phyloP scores from a whole-genome alignment of 2,329 filamentous ascomycete genomes.

The Xylaria sp. region DNA sequence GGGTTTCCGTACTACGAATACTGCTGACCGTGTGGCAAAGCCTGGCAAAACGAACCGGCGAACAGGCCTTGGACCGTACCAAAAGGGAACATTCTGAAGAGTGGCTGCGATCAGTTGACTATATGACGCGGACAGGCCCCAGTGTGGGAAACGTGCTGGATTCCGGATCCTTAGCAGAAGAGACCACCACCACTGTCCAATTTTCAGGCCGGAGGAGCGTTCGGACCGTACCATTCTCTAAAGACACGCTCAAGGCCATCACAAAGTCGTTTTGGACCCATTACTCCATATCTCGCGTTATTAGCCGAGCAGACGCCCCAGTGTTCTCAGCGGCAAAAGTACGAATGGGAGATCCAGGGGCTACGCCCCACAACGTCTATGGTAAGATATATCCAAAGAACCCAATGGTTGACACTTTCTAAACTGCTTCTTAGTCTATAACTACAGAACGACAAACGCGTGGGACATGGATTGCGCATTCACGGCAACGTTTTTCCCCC shows the following conservation, averaged over 20 bases:
- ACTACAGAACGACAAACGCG: slow-evolving; percentile 31
- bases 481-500: slow-evolving; percentile 32
- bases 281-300: slow-evolving; percentile 25
- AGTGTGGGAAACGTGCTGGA: too few relatives aligned
- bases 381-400: slow-evolving; percentile 5
- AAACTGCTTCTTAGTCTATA: slow-evolving; percentile 27
- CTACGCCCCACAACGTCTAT: slow-evolving; percentile 7
- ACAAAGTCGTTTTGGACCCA: slow-evolving; percentile 24
- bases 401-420: background rate
- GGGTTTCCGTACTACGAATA: too few relatives aligned
- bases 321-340: slow-evolving; percentile 23
- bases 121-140: too few relatives aligned
- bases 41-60: too few relatives aligned
- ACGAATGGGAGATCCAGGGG: slow-evolving; percentile 7
- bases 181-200: too few relatives aligned
- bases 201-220: too few relatives aligned
- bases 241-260: slow-evolving; percentile 18
- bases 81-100: too few relatives aligned
- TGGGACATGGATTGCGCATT: slow-evolving; percentile 33
- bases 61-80: too few relatives aligned
- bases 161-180: too few relatives aligned
- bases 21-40: too few relatives aligned
- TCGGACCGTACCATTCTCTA: slow-evolving; percentile 28
- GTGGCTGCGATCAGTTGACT: too few relatives aligned
- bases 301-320: slow-evolving; percentile 31